These are phyloP conservation scores for Kalanchoe fedtschenkoi DNA, from an alignment of 164 flowering plant genomes.

Conservation along the genomic window DNA sequence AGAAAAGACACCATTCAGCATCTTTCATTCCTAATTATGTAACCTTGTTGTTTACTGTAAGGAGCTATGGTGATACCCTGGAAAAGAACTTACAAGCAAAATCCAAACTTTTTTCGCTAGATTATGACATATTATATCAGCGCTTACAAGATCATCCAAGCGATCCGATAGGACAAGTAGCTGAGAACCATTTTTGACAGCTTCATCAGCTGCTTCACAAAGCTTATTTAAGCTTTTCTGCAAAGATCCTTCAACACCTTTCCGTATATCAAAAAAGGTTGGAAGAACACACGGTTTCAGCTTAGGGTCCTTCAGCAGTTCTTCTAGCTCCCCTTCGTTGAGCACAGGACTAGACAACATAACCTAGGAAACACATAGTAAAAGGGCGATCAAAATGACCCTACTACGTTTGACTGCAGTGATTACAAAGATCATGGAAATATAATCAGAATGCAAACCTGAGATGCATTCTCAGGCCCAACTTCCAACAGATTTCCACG, in stretches of 20 bases:
- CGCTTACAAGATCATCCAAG: conserved; percentile 66
- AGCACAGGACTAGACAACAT: conserved; percentile 79
- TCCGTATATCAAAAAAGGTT: conserved; percentile 83
- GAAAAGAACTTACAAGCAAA: background rate
- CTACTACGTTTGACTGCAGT: background rate
- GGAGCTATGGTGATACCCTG: background rate
- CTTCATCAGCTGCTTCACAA: conserved; percentile 98
- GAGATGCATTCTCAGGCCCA: conserved; percentile 98
- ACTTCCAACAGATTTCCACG: conserved; percentile 83
- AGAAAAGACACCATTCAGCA: background rate
- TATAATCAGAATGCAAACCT: conserved; percentile 36
- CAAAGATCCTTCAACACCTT: conserved; percentile 89
- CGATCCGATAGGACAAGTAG: conserved; percentile 93
- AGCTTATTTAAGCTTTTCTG: conserved; percentile 54
- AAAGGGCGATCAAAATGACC: background rate
- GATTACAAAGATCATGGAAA: background rate
- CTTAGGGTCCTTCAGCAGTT: conserved; percentile 55
- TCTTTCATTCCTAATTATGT: too few species aligned
- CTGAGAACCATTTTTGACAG: conserved; percentile 94
- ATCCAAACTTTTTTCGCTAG: background rate
- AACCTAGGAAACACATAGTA: conserved; percentile 36
- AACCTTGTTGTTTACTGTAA: background rate
- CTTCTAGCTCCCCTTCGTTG: conserved; percentile 92
- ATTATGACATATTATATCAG: background rate
- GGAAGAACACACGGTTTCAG: conserved; percentile 68